Evolutionary conservation across 2,329 filamentous ascomycete genomes (phyloP).

Genomic region (Elsinoe arachidis): DNA sequence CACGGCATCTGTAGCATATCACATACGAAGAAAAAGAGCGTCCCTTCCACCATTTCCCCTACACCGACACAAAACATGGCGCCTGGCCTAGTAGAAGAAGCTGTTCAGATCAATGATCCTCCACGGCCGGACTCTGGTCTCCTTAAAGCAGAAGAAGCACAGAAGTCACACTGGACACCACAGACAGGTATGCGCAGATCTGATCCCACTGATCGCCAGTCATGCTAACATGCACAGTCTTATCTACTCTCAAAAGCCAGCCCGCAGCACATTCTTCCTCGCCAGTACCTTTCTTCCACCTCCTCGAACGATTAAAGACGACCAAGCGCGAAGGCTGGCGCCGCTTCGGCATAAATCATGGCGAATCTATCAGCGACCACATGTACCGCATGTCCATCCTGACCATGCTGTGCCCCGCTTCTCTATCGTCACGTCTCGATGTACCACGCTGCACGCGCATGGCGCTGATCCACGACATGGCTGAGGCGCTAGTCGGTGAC

Average conservation of each 20-base stretch:
- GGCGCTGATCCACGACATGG: conserved; percentile 97
- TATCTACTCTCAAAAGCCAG: conserved; percentile 53
- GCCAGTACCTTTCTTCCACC: conserved; percentile 85
- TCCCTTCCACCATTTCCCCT: not conserved
- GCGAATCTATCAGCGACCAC: conserved; percentile 93
- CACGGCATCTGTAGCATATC: not conserved
- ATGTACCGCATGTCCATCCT: conserved; percentile 99
- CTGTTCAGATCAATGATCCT: conserved; percentile 34
- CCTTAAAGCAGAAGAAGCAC: conserved; percentile 20
- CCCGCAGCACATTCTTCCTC: conserved; percentile 56
- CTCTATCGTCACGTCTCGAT: conserved; percentile 64
- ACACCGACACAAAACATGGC: conserved; percentile 18
- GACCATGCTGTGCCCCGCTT: conserved; percentile 77
- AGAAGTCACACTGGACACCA: conserved; percentile 34
- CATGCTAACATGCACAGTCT: conserved; percentile 39
- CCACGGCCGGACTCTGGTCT: conserved; percentile 30
- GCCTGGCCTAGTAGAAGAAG: conserved; percentile 25
- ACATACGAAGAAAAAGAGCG: not conserved
- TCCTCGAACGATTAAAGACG: conserved; percentile 89
- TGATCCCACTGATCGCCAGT: not conserved
- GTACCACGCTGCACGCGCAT: conserved; percentile 82
- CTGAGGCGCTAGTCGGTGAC: conserved; percentile 87
- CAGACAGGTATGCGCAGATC: conserved; percentile 35
- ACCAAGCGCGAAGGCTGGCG: conserved; percentile 95
- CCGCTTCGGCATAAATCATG: conserved; percentile 65